These are phyloP conservation scores for Mortierella sp. DNA, from an alignment of 371 early-diverging fungal genomes.

Conservation along the genomic window DNA sequence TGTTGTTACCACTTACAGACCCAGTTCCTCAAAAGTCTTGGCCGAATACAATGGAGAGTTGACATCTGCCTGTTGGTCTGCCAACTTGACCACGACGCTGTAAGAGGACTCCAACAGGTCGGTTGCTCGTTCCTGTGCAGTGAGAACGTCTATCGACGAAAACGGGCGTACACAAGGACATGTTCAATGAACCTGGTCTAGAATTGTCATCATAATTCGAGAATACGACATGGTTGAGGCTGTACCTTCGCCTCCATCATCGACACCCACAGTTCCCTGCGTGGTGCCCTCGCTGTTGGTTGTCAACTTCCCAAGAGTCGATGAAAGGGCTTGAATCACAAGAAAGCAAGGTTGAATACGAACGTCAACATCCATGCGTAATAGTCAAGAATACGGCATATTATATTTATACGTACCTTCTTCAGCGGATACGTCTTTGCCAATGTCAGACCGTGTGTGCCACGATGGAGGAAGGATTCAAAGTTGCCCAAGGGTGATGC, in stretches of 20 bases:
- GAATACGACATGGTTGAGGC: no score
- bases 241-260: no score
- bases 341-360: background rate
- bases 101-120: constrained; percentile 67
- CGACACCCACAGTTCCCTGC: no score
- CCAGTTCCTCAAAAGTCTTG: constrained; percentile 81
- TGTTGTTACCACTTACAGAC: constrained; percentile 72
- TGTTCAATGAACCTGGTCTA: background rate
- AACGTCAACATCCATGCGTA: background rate
- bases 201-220: no score
- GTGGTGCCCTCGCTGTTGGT: no score
- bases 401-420: background rate
- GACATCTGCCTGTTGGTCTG: constrained; percentile 78
- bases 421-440: background rate
- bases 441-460: background rate
- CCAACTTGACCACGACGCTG: constrained; percentile 83
- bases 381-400: no score
- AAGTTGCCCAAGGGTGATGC: no score
- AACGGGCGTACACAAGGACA: background rate
- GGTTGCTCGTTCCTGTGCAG: constrained; percentile 44
- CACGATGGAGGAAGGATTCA: background rate
- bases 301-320: no score
- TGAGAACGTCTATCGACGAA: constrained; percentile 20
- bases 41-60: constrained; percentile 83
- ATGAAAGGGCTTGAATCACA: no score